Base-by-base conservation (phyloP, 352 stramenopile genomes). In the Detonula confervacea region DNA sequence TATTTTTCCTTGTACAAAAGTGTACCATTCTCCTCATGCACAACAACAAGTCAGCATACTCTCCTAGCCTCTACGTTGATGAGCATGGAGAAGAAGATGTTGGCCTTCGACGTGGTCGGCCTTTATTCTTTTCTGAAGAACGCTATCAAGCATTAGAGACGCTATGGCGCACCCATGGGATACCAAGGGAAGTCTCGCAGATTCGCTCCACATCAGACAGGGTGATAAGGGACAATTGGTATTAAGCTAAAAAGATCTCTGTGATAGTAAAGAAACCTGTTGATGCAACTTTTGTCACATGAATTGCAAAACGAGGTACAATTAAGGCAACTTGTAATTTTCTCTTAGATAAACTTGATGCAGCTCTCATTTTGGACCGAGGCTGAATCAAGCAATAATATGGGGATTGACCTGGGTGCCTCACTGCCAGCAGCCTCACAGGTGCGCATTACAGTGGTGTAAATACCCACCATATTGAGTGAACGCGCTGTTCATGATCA, bases 1-100 rank as follows among this genome's bases (percentile, higher is more conserved):
- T 95, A 35, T 95, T 94, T 55, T 95, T 95, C 69, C 80, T 95
- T 6, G 81, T 94, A n/a, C 90, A 93, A 65, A 95, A 95, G 76
- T 94, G 89, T 62, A 93, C 87, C 14, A 83, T 95, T 0, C 84
- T 95, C 33, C 77, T 95, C 24, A 93, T 95, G 78, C 86, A 92
- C 75, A 94, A 94, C 62, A 92, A 93, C 66, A 94, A 95, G 60
- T 92, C 89, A 33, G 89, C 90, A 16, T 95, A 95, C 66, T 94
- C 80, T 54, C 72, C 82, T 16, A 94, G 88, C 78, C 69, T 94
- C 9, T 95, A 94, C 71, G 87, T 95, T 54, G 91, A 95, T 74
- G 85, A 92, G 72, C 81, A 95, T 54, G 91, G 91, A 18, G 91
- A 95, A 87, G 89, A 95, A 83, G 89, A 95, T 84, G 83, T 88